phyloP scores from a whole-genome alignment of 176 grass and related monocot species.

The Carex cristatella region DNA sequence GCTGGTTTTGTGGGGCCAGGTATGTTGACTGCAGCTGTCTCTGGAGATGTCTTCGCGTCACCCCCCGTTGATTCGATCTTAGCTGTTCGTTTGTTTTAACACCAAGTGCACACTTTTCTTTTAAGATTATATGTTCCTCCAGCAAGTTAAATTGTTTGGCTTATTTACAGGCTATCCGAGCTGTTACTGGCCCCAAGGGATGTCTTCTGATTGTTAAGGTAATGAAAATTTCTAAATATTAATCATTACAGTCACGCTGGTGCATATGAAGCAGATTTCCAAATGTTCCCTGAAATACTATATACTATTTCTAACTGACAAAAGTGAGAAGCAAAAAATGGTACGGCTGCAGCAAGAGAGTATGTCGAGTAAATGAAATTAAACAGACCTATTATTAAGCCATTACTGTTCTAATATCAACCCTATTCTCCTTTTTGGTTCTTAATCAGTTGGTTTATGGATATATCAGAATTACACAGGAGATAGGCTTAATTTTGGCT shows the following conservation, averaged over 20 bases:
- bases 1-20: slow-evolving; percentile 97
- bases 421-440: neutral
- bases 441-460: slow-evolving; percentile 24
- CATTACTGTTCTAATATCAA: neutral
- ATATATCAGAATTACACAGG: slow-evolving; percentile 96
- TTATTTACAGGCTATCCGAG: slow-evolving; percentile 84
- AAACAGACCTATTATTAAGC: neutral
- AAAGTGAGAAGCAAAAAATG: neutral
- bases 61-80: slow-evolving; percentile 90
- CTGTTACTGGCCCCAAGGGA: slow-evolving; percentile 93
- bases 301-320: neutral
- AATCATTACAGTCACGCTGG: neutral
- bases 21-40: slow-evolving; percentile 96
- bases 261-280: neutral
- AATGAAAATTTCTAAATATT: slow-evolving; percentile 21
- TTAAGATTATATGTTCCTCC: slow-evolving; percentile 10
- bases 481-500: slow-evolving; percentile 98
- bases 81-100: slow-evolving; percentile 52
- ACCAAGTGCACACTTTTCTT: slow-evolving; percentile 11
- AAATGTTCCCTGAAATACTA: neutral
- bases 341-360: neutral
- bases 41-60: slow-evolving; percentile 91
- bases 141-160: slow-evolving; percentile 4
- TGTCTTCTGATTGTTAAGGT: slow-evolving; percentile 99
- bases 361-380: slow-evolving; percentile 4